Conservation (phyloP, 2,329 filamentous ascomycete genomes). For the Neobulgaria alba region DNA sequence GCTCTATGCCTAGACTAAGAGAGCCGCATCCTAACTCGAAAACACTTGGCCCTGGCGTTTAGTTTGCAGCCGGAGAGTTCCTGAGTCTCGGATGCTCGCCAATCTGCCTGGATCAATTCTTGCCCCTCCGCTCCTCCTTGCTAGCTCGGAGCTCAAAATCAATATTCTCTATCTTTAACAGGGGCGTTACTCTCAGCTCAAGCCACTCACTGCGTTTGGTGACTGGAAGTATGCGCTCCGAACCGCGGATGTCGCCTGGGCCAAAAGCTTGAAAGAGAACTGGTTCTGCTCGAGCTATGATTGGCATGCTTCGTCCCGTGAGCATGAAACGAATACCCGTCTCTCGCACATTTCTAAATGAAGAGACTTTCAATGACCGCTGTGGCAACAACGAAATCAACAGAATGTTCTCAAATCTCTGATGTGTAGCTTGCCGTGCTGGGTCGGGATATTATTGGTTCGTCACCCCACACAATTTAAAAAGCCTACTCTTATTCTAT, state of each 20-base stretch:
- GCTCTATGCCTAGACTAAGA: not conserved
- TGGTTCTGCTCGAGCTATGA: not conserved
- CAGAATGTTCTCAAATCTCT: slow-evolving; percentile 1
- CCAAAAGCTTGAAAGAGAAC: not conserved
- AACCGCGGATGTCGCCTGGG: not conserved
- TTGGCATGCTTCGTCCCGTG: too few species aligned
- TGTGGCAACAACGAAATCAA: slow-evolving; percentile 1
- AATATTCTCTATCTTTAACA: too few species aligned
- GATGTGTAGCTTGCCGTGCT: slow-evolving; percentile 10
- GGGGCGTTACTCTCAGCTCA: too few species aligned
- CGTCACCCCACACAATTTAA: slow-evolving; percentile 6
- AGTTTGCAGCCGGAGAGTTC: not conserved
- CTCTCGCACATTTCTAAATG: not conserved
- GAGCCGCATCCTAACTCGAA: not conserved
- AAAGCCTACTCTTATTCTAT: slow-evolving; percentile 19
- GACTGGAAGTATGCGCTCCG: not conserved
- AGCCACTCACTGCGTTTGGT: too few species aligned
- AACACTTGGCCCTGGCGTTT: not conserved
- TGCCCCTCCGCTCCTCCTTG: too few species aligned
- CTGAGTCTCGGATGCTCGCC: not conserved
- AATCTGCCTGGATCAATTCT: too few species aligned
- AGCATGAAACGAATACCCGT: not conserved
- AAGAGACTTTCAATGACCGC: not conserved
- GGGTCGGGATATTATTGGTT: slow-evolving; percentile 6
- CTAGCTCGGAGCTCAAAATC: too few species aligned